These are phyloP conservation scores for Cyclanthera cordifolia DNA, from an alignment of 306 rosid genomes.

Conservation along the genomic window DNA sequence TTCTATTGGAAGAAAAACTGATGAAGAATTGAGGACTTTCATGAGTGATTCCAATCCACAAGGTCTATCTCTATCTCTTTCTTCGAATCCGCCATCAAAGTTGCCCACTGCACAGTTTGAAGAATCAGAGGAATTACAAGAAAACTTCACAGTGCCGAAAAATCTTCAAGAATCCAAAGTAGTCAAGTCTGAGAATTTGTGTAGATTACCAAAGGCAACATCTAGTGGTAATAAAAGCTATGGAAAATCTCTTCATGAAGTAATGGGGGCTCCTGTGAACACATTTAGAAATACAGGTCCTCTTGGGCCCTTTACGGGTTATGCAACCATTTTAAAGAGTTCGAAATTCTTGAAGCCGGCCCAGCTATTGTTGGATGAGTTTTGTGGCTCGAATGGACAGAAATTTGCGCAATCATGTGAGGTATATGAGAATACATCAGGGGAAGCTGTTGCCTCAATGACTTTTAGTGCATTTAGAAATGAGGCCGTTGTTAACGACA, in stretches of 20 bases:
- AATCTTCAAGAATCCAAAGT: slow-evolving; percentile 18
- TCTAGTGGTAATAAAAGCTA: slow-evolving; percentile 30
- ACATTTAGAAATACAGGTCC: slow-evolving; percentile 56
- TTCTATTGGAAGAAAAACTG: slow-evolving; percentile 12
- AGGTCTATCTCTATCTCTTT: slow-evolving; percentile 65
- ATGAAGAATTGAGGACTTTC: slow-evolving; percentile 17
- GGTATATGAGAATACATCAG: slow-evolving; percentile 29
- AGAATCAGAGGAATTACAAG: slow-evolving; percentile 27
- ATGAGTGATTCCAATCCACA: slow-evolving; percentile 48
- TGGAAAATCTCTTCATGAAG: slow-evolving; percentile 49
- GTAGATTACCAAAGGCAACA: slow-evolving; percentile 32
- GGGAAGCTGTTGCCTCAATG: slow-evolving; percentile 32
- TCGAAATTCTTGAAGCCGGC: slow-evolving; percentile 73
- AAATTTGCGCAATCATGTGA: slow-evolving; percentile 17
- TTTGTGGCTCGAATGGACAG: slow-evolving; percentile 26
- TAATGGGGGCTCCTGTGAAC: slow-evolving; percentile 30
- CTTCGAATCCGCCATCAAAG: slow-evolving; percentile 49
- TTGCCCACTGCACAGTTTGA: slow-evolving; percentile 25
- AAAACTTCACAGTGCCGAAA: slow-evolving; percentile 6
- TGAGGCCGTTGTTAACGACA: slow-evolving; percentile 19
- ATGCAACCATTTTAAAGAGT: slow-evolving; percentile 69
- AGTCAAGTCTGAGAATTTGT: slow-evolving; percentile 11
- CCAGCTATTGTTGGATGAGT: slow-evolving; percentile 55
- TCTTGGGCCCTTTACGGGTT: slow-evolving; percentile 93
- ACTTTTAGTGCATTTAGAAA: slow-evolving; percentile 24